These are phyloP conservation scores for Fulvia fulva DNA, from an alignment of 2,329 filamentous ascomycete genomes.

Conservation along the genomic window DNA sequence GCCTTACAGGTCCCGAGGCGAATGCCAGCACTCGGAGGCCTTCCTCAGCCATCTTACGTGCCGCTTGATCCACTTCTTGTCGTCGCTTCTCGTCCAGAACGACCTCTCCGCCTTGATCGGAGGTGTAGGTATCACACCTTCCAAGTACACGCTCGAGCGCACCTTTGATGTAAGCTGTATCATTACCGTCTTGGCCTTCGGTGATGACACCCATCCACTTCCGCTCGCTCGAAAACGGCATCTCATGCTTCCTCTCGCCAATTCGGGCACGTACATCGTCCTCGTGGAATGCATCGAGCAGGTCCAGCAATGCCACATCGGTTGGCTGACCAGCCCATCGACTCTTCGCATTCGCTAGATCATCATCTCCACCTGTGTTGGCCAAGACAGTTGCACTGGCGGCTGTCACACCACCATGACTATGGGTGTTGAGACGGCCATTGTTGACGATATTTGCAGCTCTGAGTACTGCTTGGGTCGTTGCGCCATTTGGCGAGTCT, in stretches of 20 bases:
- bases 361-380: conserved; percentile 65
- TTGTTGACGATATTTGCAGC: conserved; percentile 98
- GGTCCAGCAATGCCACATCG: conserved; percentile 92
- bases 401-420: conserved; percentile 53
- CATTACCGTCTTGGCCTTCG: conserved; percentile 56
- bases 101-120: conserved; percentile 79
- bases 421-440: conserved; percentile 67
- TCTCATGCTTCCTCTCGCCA: conserved; percentile 76
- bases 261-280: conserved; percentile 85
- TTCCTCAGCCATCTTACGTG: conserved; percentile 81
- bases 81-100: conserved; percentile 73
- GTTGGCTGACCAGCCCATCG: conserved; percentile 96
- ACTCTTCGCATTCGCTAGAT: conserved; percentile 64
- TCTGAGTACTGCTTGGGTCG: conserved; percentile 74
- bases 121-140: conserved; percentile 86
- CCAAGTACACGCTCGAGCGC: conserved; percentile 82
- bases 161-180: conserved; percentile 93
- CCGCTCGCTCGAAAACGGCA: conserved; percentile 91
- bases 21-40: conserved; percentile 89
- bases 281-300: conserved; percentile 85
- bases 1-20: conserved; percentile 67
- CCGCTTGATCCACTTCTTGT: conserved; percentile 71
- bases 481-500: conserved; percentile 60
- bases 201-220: conserved; percentile 99
- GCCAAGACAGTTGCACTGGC: conserved; percentile 77